Evolutionary conservation across 345 rosid species (phyloP), one percentile per base, ranked within the genome.

Genomic region (Pugionium dolabratum): DNA sequence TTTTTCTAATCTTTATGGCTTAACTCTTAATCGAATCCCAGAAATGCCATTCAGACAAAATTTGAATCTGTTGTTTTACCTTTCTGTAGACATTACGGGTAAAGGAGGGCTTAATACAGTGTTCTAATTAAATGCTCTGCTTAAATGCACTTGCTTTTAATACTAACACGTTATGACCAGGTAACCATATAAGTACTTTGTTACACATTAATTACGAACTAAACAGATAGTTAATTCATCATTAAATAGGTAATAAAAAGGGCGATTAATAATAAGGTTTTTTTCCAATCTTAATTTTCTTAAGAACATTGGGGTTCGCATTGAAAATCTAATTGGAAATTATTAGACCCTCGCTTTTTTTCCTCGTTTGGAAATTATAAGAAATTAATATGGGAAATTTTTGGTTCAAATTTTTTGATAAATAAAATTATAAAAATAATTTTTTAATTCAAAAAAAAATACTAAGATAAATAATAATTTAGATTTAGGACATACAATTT

Each of bases 41-140:
- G 71, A 44, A 51, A 37, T 3, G 5, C 41, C 36, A 34, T 34
- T 3, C 36, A 3, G 5, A 3, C 71, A 42, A 10, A 53, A 42
- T 29, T 36, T 32, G 36, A 51, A 36, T 26, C 18, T 18, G 18
- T 72, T 65, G 76, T 72, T 72, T 72, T 65, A 65, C 65, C 40
- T 65, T 18, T 65, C 59, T 72, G 49, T 11, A 72, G 71, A 72
- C 43, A 65, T 65, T 72, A 30, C 61, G 55, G 71, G 30, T 72
- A 66, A 1, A 59, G 42, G 31, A 66, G 76, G 71, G 34, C 18
- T 57, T 72, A 59, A 65, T 65, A 65, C 49, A 58, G 31, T 59
- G 76, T 4, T 59, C 62, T 52, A 49, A 66, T 36, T 73, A 25
- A 66, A 72, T 72, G 76, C 39, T 47, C 37, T 56, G 70, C 46